These are phyloP conservation scores for Catharanthus roseus DNA, from an alignment of 257 asterid genomes.

Conservation along the genomic window DNA sequence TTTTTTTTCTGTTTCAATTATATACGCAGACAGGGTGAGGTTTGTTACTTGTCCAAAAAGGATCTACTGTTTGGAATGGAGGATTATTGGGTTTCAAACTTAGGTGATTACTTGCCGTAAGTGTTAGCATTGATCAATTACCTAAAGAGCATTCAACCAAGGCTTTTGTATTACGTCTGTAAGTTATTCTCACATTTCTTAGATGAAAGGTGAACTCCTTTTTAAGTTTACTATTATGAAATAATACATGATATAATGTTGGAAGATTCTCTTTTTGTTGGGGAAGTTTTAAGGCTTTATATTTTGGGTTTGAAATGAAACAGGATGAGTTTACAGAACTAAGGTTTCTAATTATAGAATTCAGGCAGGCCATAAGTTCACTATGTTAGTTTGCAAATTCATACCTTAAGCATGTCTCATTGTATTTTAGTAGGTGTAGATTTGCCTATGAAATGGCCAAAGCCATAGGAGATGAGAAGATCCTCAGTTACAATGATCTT, in stretches of 20 bases:
- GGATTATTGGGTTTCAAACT: neutral
- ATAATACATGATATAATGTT: neutral
- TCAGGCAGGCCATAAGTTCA: neutral
- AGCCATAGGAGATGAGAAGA: conserved; percentile 35
- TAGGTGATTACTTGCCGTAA: neutral
- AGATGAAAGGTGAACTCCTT: neutral
- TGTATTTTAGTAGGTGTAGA: neutral
- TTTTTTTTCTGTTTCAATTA: neutral
- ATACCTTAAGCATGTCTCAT: neutral
- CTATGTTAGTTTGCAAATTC: neutral
- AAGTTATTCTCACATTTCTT: neutral
- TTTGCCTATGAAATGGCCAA: conserved; percentile 28
- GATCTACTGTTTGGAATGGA: neutral
- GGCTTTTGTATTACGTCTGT: neutral
- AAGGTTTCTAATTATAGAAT: neutral
- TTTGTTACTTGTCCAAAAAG: no score
- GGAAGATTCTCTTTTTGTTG: no score
- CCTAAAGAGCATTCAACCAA: neutral
- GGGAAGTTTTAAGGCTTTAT: neutral
- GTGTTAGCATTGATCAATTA: neutral
- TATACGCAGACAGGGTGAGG: neutral
- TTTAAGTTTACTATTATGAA: neutral
- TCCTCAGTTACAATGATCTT: conserved; percentile 74
- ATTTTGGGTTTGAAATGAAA: conserved; percentile 1
- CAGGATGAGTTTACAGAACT: neutral